Base-by-base conservation (phyloP, 768 basidiomycete species). In the Candolleomyces efflorescens region DNA sequence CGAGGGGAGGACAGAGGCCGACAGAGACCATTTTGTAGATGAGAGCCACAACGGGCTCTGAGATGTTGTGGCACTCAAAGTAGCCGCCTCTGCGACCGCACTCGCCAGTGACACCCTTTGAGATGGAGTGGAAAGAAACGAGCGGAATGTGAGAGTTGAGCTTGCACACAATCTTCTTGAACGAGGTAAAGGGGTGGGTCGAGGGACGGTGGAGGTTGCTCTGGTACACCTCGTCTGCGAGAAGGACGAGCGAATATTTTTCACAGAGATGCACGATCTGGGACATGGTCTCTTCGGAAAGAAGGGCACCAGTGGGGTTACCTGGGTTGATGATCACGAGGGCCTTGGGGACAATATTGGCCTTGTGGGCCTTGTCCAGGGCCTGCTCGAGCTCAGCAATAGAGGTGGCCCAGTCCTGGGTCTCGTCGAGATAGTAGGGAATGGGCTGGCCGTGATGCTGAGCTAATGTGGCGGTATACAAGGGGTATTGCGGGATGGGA, bases 151-250 rank as follows among this genome's bases (percentile, higher is more conserved):
- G 80, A n/a, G 88, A 90, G 54, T 82, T 70, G 61, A 88, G 75
- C 43, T 80, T 73, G 53, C 79, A 75, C 2, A 97, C 84, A 53
- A 92, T 79, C 73, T 93, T 90, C 72, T 98, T 98, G 84, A 99
- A 98, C 10, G 90, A 93, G 51, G 85, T 83, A 82, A 99, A 99
- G 0, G 90, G 81, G 69, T 90, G 85, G 1, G 77, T 77, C 2
- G 71, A 67, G 43, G 74, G 77, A 46, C 80, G 77, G 76, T 95
- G 94, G 45, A 98, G 81, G 77, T 98, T 98, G 64, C 75, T 76
- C 73, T 99, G 96, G 80, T 99, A 98, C n/a, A 99, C 96, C 71
- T 99, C 96, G 71, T 99, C 96, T 0, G 96, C 96, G 62, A 98
- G 83, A 52, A 99, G 83, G 20, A 96, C 89, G 57, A 99, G 85